phyloP scores from a whole-genome alignment of 2,329 filamentous ascomycete species.

The Calonectria honghensis region DNA sequence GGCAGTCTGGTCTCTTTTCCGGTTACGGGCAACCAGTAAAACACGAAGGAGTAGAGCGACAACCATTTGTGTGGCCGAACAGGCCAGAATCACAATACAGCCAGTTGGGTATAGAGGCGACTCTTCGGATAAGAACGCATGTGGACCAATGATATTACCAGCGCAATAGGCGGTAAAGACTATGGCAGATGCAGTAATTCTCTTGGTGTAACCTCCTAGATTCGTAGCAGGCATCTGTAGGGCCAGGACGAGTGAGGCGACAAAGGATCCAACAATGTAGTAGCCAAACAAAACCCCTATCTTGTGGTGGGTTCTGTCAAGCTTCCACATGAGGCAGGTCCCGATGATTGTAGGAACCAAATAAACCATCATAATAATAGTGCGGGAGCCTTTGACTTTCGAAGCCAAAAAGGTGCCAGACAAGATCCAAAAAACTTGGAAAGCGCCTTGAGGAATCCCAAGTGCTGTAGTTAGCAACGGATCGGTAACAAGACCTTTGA shows the following conservation, averaged over 20 bases:
- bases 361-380: conserved; percentile 69
- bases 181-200: conserved; percentile 66
- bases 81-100: conserved; percentile 60
- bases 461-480: conserved; percentile 64
- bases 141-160: conserved; percentile 49
- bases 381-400: conserved; percentile 68
- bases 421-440: conserved; percentile 71
- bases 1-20: conserved; percentile 36
- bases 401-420: conserved; percentile 70
- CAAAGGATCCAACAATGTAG: conserved; percentile 70
- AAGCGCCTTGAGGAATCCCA: conserved; percentile 72
- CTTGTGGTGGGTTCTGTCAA: conserved; percentile 61
- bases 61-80: conserved; percentile 44
- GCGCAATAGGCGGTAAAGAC: conserved; percentile 67
- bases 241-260: conserved; percentile 71
- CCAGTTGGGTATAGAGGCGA: conserved; percentile 70
- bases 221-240: conserved; percentile 71
- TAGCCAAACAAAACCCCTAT: conserved; percentile 70
- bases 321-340: conserved; percentile 68
- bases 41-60: conserved; percentile 44
- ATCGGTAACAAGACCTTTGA: conserved; percentile 65
- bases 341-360: conserved; percentile 70
- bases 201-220: conserved; percentile 68
- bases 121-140: conserved; percentile 65
- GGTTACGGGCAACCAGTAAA: conserved; percentile 42